A percentile compares a stretch with the other conserved stretches of the same genome.
phyloP scores from a whole-genome alignment of 2,329 filamentous ascomycete species.

The Coleophoma crateriformis region DNA sequence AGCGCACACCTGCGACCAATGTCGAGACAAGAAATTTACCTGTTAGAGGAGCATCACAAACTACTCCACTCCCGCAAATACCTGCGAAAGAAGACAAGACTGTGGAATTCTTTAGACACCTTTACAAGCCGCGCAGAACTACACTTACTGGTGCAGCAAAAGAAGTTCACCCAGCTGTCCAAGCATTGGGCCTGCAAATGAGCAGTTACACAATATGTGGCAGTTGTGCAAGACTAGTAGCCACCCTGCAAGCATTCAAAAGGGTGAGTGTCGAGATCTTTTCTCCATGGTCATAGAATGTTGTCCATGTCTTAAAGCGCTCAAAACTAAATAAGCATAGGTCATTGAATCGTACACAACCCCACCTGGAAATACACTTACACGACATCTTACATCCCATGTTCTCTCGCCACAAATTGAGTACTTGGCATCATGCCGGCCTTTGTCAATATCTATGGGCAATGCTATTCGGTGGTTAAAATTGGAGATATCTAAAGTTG shows the following conservation, averaged over 20 bases:
- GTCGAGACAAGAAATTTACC: constrained; percentile 19
- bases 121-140: constrained; percentile 68
- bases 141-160: constrained; percentile 56
- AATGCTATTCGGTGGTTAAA: constrained; percentile 96
- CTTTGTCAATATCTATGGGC: constrained; percentile 93
- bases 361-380: constrained; percentile 75
- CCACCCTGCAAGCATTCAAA: constrained; percentile 85
- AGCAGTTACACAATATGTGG: constrained; percentile 76
- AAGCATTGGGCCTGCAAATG: constrained; percentile 86
- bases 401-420: constrained; percentile 92
- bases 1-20: constrained; percentile 22
- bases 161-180: constrained; percentile 78
- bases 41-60: constrained; percentile 17
- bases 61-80: constrained; percentile 29
- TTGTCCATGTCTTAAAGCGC: constrained; percentile 3
- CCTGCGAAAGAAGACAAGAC: constrained; percentile 59
- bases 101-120: constrained; percentile 74
- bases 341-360: constrained; percentile 93
- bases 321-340: constrained; percentile 35
- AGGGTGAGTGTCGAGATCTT: constrained; percentile 46
- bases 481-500: constrained; percentile 83
- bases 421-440: constrained; percentile 88
- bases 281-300: not conserved
- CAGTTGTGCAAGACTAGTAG: constrained; percentile 81
- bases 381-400: constrained; percentile 86